Conservation (phyloP, 768 basidiomycete genomes). For the Psilocybe tampanensis region DNA sequence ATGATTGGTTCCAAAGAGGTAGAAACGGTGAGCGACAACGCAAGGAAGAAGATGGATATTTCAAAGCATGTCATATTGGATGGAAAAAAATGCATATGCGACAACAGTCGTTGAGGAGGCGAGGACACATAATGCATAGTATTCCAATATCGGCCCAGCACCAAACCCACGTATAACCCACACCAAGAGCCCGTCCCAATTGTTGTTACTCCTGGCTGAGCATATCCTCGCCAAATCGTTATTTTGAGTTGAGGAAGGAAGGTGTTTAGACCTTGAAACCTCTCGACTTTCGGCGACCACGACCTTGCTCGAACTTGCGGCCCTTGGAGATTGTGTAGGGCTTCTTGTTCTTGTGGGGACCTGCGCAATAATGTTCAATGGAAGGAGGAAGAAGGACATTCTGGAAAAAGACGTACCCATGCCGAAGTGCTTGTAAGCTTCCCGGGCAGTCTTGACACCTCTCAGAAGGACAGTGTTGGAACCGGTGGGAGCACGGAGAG, state of each 20-base stretch:
- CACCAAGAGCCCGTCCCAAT: constrained; percentile 15
- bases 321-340: constrained; percentile 96
- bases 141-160: constrained; percentile 27
- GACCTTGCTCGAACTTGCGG: constrained; percentile 98
- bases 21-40: neutral
- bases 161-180: constrained; percentile 21
- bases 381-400: neutral
- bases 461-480: constrained; percentile 93
- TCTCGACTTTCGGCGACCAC: constrained; percentile 98
- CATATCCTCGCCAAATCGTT: constrained; percentile 20
- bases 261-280: constrained; percentile 90
- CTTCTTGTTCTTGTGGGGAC: constrained; percentile 98
- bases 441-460: constrained; percentile 90
- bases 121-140: constrained; percentile 38
- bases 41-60: neutral
- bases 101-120: constrained; percentile 19
- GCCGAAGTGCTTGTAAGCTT: constrained; percentile 98
- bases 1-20: too few relatives aligned
- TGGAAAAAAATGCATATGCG: constrained; percentile 29
- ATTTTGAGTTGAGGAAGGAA: constrained; percentile 22
- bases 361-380: constrained; percentile 26
- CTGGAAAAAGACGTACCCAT: constrained; percentile 57
- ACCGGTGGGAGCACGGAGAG: constrained; percentile 91
- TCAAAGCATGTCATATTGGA: constrained; percentile 22
- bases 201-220: constrained; percentile 6